Percentiles rank a stretch among this genome's conserved stretches.
phyloP scores from a whole-genome alignment of 306 rosid species.

The Sindora glabra region DNA sequence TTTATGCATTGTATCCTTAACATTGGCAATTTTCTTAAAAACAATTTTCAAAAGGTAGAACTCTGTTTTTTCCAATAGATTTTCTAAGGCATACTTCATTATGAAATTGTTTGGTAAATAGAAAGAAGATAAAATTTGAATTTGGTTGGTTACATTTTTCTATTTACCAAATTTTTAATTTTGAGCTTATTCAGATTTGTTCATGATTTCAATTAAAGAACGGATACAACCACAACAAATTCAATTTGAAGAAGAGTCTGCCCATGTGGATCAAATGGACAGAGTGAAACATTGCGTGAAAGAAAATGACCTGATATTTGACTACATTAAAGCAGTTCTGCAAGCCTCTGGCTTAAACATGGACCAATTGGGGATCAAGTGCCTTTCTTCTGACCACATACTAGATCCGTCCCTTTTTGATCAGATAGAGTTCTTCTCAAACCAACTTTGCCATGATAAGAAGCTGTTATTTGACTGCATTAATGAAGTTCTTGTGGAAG shows the following conservation, averaged over 20 bases:
- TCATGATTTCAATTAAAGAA: conserved; percentile 43
- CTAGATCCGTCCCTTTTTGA: conserved; percentile 52
- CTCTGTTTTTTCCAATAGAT: not conserved
- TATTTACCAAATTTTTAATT: not conserved
- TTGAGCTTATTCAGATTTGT: conserved; percentile 16
- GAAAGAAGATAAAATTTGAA: no score
- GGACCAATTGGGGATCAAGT: conserved; percentile 52
- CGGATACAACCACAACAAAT: conserved; percentile 42
- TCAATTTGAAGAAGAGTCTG: conserved; percentile 60
- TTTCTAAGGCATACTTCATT: not conserved
- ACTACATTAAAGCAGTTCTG: conserved; percentile 49
- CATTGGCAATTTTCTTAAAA: not conserved
- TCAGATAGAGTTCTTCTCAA: conserved; percentile 46
- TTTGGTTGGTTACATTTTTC: not conserved
- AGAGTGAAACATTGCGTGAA: conserved; percentile 29
- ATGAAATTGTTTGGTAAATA: not conserved
- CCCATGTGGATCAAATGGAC: conserved; percentile 30
- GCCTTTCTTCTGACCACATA: conserved; percentile 64
- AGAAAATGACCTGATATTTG: conserved; percentile 49
- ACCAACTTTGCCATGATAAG: conserved; percentile 45
- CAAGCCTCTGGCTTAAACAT: conserved; percentile 57
- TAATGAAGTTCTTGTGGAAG: conserved; percentile 61
- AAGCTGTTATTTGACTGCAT: conserved; percentile 65
- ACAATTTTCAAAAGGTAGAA: not conserved
- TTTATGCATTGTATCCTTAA: not conserved